Base-by-base conservation (phyloP, 441 rosid genomes). In the Eutrema salsugineum region DNA sequence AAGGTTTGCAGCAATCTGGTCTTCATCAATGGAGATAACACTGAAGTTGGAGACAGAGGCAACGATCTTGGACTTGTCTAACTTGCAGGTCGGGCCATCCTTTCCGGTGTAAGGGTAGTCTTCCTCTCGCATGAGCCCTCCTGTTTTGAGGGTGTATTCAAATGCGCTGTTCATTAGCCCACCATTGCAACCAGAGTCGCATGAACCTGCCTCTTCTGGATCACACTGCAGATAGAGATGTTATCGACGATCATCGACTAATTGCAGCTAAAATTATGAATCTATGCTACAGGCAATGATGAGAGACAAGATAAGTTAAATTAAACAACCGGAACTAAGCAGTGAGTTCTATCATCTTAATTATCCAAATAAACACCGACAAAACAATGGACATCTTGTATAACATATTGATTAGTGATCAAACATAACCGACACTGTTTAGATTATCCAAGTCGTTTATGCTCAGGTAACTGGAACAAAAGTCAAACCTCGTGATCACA, bases 151-250 rank as follows among this genome's bases (percentile, higher is more conserved):
- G 5, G 93, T 83, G 84, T 95, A 95, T 71, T 95, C 99, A 44
- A 95, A 84, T 5, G 99, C 99, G 50, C 86, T 89, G 76, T 89
- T 92, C 99, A 93, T 92, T 66, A 95, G 72, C 53, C 98, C 98
- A 27, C 98, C 99, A 9, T 78, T 87, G 87, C 99, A 95, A 32
- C 99, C 99, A 63, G 97, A 79, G 77, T 95, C 99, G 35, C 99
- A 91, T 5, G 97, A 75, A 43, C 86, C 91, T 6, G 81, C 67
- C 42, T 94, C 93, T 46, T 87, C 97, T 10, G 99, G 99, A 73
- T 94, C 99, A 81, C 99, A 94, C 97, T 91, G 86, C 66, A 80
- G 8, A 75, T 1, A 57, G 11, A 22, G n/a, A 39, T 32, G 20
- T 40, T 5, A 16, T 0, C 0, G 1, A 59, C 36, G 49, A 36